phyloP scores from a whole-genome alignment of 192 early-diverging fungal genomes.

The Backusella mclennaniae region DNA sequence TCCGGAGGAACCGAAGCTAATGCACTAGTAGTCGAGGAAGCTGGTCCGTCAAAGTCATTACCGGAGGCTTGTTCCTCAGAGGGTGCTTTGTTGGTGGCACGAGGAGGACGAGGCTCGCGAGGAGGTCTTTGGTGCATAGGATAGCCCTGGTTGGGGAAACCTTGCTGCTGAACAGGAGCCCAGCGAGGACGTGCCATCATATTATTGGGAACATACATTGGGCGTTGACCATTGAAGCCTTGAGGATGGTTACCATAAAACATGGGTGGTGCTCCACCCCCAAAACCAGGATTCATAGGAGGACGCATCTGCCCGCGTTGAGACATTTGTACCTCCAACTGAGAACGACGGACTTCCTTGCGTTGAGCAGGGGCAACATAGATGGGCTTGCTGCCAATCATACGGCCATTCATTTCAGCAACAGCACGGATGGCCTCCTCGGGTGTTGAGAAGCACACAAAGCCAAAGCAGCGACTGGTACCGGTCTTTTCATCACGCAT shows the following conservation, averaged over 20 bases:
- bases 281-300: slow-evolving; percentile 42
- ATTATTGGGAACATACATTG: slow-evolving; percentile 42
- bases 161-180: slow-evolving; percentile 36
- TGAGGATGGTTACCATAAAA: slow-evolving; percentile 43
- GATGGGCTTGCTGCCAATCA: slow-evolving; percentile 93
- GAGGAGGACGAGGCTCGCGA: slow-evolving; percentile 42
- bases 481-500: slow-evolving; percentile 91
- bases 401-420: slow-evolving; percentile 97
- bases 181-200: slow-evolving; percentile 41
- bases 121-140: slow-evolving; percentile 45
- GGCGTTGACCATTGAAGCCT: slow-evolving; percentile 32
- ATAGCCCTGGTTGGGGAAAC: slow-evolving; percentile 45
- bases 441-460: slow-evolving; percentile 98
- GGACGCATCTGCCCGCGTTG: slow-evolving; percentile 82
- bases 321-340: slow-evolving; percentile 94
- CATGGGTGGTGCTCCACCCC: slow-evolving; percentile 36
- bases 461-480: slow-evolving; percentile 92
- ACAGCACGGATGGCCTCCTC: slow-evolving; percentile 99
- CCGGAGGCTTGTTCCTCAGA: background rate
- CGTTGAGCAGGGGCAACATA: slow-evolving; percentile 98
- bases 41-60: slow-evolving; percentile 9
- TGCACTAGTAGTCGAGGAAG: slow-evolving; percentile 37
- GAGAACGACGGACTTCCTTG: slow-evolving; percentile 93
- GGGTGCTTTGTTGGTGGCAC: background rate
- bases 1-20: slow-evolving; percentile 80